Conservation (phyloP, 768 basidiomycete genomes). For the Tricholoma terreum region DNA sequence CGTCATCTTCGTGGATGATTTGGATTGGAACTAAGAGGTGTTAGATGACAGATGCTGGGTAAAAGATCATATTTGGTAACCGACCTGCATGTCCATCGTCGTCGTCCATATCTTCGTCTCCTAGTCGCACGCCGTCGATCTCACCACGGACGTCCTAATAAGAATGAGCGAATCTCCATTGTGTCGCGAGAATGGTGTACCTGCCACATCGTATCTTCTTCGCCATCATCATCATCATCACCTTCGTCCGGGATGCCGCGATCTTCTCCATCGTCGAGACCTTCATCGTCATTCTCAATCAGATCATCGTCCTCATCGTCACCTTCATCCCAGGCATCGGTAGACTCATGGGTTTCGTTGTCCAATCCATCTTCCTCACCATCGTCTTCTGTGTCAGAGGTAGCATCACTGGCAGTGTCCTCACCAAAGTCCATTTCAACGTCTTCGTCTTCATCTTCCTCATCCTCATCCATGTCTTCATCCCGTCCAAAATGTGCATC, state of each 20-base stretch:
- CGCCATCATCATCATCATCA: conserved; percentile 48
- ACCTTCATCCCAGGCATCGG: conserved; percentile 64
- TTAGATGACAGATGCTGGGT: not conserved
- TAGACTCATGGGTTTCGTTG: conserved; percentile 53
- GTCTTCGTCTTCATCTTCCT: conserved; percentile 78
- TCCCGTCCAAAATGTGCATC: conserved; percentile 66
- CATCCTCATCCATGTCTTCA: conserved; percentile 79
- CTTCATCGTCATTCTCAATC: conserved; percentile 46
- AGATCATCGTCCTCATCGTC: conserved; percentile 69
- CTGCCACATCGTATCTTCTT: conserved; percentile 59
- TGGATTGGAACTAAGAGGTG: conserved; percentile 43
- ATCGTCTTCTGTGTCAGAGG: conserved; percentile 71
- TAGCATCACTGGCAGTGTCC: conserved; percentile 78
- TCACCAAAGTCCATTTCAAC: conserved; percentile 88
- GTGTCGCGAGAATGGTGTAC: conserved; percentile 27
- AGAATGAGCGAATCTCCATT: not conserved
- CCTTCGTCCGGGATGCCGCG: conserved; percentile 46
- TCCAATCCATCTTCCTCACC: conserved; percentile 63
- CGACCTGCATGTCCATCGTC: conserved; percentile 61
- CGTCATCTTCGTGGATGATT: conserved; percentile 61
- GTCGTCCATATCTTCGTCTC: conserved; percentile 52
- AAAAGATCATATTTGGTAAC: conserved; percentile 4
- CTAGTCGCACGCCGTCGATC: conserved; percentile 41
- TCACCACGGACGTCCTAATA: conserved; percentile 53
- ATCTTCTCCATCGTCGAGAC: conserved; percentile 42